These are phyloP conservation scores for Rhytidiadelphus loreus DNA, from an alignment of 225 moss, liverwort and hornwort genomes.

Conservation along the genomic window DNA sequence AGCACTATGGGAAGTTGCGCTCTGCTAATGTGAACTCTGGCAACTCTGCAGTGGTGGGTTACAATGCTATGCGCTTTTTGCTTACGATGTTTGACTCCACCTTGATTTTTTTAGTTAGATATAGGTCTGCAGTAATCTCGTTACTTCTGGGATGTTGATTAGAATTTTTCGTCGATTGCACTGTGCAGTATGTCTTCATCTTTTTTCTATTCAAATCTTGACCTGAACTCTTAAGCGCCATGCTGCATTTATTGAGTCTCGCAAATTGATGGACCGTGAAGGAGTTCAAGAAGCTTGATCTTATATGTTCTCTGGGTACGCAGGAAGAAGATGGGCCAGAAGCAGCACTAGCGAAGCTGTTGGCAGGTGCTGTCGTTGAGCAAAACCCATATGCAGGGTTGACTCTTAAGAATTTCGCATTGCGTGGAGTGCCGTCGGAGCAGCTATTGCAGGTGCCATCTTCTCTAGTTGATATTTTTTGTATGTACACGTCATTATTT, in stretches of 20 bases:
- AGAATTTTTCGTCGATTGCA: background rate
- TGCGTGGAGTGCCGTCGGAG: constrained; percentile 73
- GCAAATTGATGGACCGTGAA: background rate
- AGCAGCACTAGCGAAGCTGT: constrained; percentile 69
- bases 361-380: constrained; percentile 60
- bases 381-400: constrained; percentile 68
- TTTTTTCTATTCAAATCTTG: background rate
- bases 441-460: constrained; percentile 76
- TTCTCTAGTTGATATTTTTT: background rate
- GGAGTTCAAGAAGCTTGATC: background rate
- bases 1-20: constrained; percentile 83
- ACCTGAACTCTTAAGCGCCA: background rate
- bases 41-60: constrained; percentile 56
- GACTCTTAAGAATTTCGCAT: constrained; percentile 24
- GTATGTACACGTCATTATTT: background rate
- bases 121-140: background rate
- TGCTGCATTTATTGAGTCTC: background rate
- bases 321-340: constrained; percentile 92
- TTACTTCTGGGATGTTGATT: background rate
- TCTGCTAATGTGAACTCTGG: constrained; percentile 49
- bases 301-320: background rate
- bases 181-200: background rate
- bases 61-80: background rate
- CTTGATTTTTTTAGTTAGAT: background rate
- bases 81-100: background rate